Base-by-base conservation (phyloP, 2,329 filamentous ascomycete genomes). In the Diaporthe ampelina region DNA sequence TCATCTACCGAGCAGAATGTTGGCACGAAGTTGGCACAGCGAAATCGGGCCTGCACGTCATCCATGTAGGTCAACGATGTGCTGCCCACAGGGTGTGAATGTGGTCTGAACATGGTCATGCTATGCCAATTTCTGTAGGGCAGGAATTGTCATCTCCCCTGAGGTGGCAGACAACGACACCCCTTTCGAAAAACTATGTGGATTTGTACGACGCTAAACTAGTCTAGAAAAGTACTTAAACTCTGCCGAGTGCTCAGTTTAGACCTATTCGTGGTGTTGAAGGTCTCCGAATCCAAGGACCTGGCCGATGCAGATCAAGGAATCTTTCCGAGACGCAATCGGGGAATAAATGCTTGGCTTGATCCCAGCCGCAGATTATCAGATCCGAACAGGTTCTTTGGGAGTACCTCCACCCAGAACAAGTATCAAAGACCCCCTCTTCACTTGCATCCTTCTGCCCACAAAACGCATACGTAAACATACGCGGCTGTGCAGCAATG, bases 21-120 rank as follows among this genome's bases (percentile, higher is more conserved):
- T 48, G 59, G 59, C 59, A 63, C 11, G 40, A 63, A 63, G 59
- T 63, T 63, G 59, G 59, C 59, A 63, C 40, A 15, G 59, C 40
- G 40, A 40, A 48, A 63, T 63, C 59, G 58, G 37, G 59, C 59
- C 40, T 63, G 37, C 40, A 48, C 40, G 26, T 50, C 61, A 65
- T 32, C 1, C 59, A 48, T 65, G 59, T 43, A 35, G 21, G 59
- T 65, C 59, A 50, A 65, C 43, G 59, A 21, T 29, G 59, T 63
- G 24, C 43, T 37, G 35, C 17, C 32, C n/a, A 9, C 13, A 32
- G 43, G 11, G 13, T 21, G 48, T 17, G 61, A 50, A 65, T 65
- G 40, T 26, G 15, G 19, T 7, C 29, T 19, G 59, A 32, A 11
- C 15, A 21, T 11, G 32, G 19, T 15, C 11, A 37, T 37, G 40